Conservation (phyloP, 2,329 filamentous ascomycete species). For the Dactylellina cionopaga region DNA sequence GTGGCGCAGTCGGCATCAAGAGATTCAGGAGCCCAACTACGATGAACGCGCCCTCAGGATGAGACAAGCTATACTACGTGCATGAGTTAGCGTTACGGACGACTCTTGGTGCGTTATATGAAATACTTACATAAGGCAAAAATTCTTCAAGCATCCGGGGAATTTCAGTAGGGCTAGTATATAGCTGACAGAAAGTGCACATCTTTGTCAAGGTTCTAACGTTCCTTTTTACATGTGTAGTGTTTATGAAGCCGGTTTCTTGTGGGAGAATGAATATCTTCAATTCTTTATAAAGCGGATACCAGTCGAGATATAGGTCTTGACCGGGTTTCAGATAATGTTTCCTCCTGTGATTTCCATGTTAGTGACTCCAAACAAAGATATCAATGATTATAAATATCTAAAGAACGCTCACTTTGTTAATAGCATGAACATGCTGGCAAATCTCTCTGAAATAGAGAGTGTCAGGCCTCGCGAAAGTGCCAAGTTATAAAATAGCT, state of each 20-base stretch:
- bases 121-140: conserved; percentile 68
- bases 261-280: conserved; percentile 88
- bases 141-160: conserved; percentile 83
- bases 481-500: conserved; percentile 92
- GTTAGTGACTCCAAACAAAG: conserved; percentile 53
- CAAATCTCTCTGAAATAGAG: conserved; percentile 84
- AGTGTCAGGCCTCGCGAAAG: conserved; percentile 89
- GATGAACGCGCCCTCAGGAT: conserved; percentile 89
- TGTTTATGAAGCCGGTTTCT: conserved; percentile 75
- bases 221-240: conserved; percentile 72
- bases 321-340: conserved; percentile 92
- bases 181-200: conserved; percentile 87
- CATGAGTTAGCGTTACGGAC: background rate
- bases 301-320: conserved; percentile 93
- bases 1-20: conserved; percentile 83
- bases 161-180: conserved; percentile 89
- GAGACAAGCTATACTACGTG: conserved; percentile 83
- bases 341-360: conserved; percentile 73
- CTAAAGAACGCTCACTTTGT: conserved; percentile 75
- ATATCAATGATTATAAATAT: conserved; percentile 16
- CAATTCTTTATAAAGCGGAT: conserved; percentile 88
- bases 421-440: conserved; percentile 93
- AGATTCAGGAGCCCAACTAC: conserved; percentile 88
- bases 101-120: background rate
- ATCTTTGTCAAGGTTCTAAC: conserved; percentile 83